A percentile compares a stretch with the other conserved stretches of the same genome.
Evolutionary conservation across 2,329 filamentous ascomycete genomes (phyloP).

Genomic region (Bipolaris victoriae): DNA sequence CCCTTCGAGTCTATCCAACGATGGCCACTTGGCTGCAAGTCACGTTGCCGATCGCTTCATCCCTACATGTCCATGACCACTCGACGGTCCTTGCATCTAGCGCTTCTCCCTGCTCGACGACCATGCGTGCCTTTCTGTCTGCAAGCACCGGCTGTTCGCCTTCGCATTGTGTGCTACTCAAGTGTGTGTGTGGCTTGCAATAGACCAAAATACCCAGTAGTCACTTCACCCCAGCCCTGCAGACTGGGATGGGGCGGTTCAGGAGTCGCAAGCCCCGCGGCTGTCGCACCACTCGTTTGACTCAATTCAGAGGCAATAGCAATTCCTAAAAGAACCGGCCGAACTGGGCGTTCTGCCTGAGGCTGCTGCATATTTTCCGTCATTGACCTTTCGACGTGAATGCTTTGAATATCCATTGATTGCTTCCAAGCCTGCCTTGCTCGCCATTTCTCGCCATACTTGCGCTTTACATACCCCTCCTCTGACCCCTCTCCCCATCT

Average conservation of each 20-base stretch:
- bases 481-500: background rate
- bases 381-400: constrained; percentile 11
- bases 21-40: background rate
- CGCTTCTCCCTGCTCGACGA: constrained; percentile 15
- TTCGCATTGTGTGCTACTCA: constrained; percentile 11
- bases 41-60: constrained; percentile 3
- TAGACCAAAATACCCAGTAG: constrained; percentile 11
- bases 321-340: constrained; percentile 10
- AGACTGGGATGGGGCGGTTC: constrained; percentile 3
- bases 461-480: background rate
- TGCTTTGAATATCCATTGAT: constrained; percentile 1
- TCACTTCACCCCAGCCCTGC: constrained; percentile 21
- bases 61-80: constrained; percentile 1
- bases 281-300: constrained; percentile 4
- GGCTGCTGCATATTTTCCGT: constrained; percentile 6
- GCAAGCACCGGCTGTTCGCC: constrained; percentile 19
- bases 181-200: constrained; percentile 17
- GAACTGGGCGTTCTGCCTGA: constrained; percentile 7
- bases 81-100: constrained; percentile 11
- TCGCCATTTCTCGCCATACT: background rate
- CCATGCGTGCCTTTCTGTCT: constrained; percentile 23
- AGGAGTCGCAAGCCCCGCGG: background rate
- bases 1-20: background rate
- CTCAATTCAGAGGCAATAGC: constrained; percentile 5
- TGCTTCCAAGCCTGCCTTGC: background rate